Evolutionary conservation across 495 filamentous ascomycete genomes (phyloP), one percentile per base, ranked within the genome.

Genomic region (Hyphodiscus hymeniophilus): DNA sequence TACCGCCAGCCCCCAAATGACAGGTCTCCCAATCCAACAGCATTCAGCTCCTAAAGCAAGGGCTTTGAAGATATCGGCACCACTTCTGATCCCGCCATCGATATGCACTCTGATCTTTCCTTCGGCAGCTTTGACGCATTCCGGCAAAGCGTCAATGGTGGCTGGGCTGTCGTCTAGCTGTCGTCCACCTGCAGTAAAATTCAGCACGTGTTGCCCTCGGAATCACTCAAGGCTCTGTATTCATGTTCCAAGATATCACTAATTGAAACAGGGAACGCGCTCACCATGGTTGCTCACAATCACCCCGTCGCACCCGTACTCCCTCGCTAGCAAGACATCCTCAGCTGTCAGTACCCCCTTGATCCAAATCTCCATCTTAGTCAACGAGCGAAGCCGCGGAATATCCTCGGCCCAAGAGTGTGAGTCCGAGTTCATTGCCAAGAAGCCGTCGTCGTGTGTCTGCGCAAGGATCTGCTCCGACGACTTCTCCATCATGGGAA

Each of bases 31-130:
- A 3, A 70, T 54, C 53, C 60, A 71, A 30, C 60, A 61, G 32
- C 55, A 58, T 23, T 67, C 52, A 0, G 70, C 70, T 2, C 70
- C 70, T 10, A 74, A 46, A 4, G 68, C 68, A n/a, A 74, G 22
- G 0, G 70, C 70, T 42, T 84, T 85, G 49, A 85, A 78, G 11
- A 85, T 77, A 58, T 85, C 82, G 11, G 66, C 72, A 1, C 82
- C 82, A 4, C 75, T 63, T 17, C 65, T 67, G 15, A 86, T 71
- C 0, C 82, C 82, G 0, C 80, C 82, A 48, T 87, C 82, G 16
- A 86, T 57, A 50, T 73, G 72, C 13, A 87, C 71, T 39, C 78
- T 71, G 55, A 87, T 72, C 49, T 60, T 63, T 10, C 70, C 66
- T 10, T 76, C 69, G 54, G 74, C 73, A 51, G 67, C 63, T 60